Base-by-base conservation (phyloP, 352 stramenopile species). In the Phytophthora pinifolia region DNA sequence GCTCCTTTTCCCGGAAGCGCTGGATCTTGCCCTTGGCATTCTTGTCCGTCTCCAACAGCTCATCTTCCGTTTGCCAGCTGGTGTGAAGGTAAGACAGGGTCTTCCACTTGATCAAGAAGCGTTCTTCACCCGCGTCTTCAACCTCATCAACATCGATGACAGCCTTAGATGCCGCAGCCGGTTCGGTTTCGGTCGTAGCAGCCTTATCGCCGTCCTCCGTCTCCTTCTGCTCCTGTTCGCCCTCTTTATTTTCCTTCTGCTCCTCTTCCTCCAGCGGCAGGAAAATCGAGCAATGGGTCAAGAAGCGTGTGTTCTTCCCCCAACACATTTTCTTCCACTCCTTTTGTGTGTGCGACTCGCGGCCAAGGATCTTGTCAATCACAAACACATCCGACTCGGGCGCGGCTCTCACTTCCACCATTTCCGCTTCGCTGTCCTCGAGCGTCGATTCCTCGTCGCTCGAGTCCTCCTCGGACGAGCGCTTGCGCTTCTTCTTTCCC, bases 41-140 rank as follows among this genome's bases (percentile, higher is more conserved):
- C 46, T 89, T 89, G 45, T 96, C 86, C 0, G 86, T 84, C 4
- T 94, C 83, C 29, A 93, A 46, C 22, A 97, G 67, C 18, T 83
- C 72, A 41, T 86, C 72, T 62, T 96, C 83, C 12, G 70, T 94
- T 72, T 97, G 86, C 89, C 89, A 97, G 47, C 84, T 94, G 15
- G 89, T 85, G 61, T 97, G 89, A 15, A 97, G 68, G 59, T 95
- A 94, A 25, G 88, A 96, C 10, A 96, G 56, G 9, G 76, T 83
- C 48, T 91, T 91, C 89, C 89, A 97, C 55, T 97, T 97, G 46
- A 97, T 72, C 49, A 97, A 59, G 31, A 94, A 97, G n/a, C 85
- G 76, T 47, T 94, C 76, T 33, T 88, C 81, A 9, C 82, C 75
- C 27, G 79, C 65, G 36, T 74, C 66, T 49, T 72, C 66, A 17